Base-by-base conservation (phyloP, 768 basidiomycete species). In the Polyporus arcularius region DNA sequence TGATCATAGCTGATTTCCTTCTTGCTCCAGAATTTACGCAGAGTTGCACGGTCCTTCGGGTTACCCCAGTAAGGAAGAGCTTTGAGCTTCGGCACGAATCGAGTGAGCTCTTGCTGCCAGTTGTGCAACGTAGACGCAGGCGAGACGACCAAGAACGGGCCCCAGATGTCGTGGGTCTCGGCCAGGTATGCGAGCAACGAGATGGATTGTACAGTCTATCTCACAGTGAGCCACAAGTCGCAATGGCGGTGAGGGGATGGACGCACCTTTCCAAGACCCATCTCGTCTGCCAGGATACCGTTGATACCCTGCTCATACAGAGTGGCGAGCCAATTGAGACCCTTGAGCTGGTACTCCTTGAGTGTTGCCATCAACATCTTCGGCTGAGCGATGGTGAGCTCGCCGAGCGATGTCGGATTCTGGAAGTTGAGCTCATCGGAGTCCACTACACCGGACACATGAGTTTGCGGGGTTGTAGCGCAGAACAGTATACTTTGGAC, bases 231-330 rank as follows among this genome's bases (percentile, higher is more conserved):
- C 41, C 18, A 14, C 14, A 32, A 15, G 40, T 42, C 30, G 30
- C 8, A 28, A 52, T 16, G 11, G 28, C 8, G 26, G 54, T 51
- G 65, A 59, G 41, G 41, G 53, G 40, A 41, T 21, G 41, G 30
- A 64, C 74, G 39, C 59, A 86, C 91, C 82, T 94, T 94, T 64
- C 91, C 91, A 10, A 94, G 84, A 76, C 95, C 95, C 96, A 98
- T 98, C 76, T 99, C 97, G 71, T 99, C 97, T 2, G 97, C 97
- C 21, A 99, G 83, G 68, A 99, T 99, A 50, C 97, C 97, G 70
- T 99, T 99, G 82, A 98, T 98, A 47, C 97, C 97, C 74, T 98
- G 96, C 72, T 98, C 97, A 70, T 98, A 99, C 21, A 99, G 79
- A 15, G 96, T 97, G 16, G 89, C 97, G 28, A 99, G 79, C 97